A percentile compares a stretch with the other conserved stretches of the same genome.
These are phyloP conservation scores for Euphrasia confusa DNA, from an alignment of 257 asterid genomes.

Conservation along the genomic window DNA sequence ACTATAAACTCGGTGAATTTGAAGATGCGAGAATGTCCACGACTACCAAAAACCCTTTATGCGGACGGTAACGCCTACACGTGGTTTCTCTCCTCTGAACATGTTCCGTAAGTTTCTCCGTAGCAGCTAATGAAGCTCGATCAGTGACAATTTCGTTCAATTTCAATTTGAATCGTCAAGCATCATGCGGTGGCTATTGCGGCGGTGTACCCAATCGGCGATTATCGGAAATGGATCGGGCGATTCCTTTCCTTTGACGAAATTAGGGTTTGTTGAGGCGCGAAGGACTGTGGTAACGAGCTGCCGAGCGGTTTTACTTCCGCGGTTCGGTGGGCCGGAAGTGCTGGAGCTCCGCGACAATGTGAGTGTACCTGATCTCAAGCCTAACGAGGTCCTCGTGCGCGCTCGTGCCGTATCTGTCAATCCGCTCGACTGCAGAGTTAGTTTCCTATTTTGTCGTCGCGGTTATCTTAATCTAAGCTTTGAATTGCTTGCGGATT, in stretches of 20 bases:
- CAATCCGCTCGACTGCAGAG: conserved; percentile 91
- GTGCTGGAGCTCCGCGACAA: conserved; percentile 69
- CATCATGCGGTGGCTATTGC: conserved; percentile 53
- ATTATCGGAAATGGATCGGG: conserved; percentile 26
- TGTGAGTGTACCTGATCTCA: conserved; percentile 71
- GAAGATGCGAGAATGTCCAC: conserved; percentile 27
- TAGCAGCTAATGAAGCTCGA: conserved; percentile 16
- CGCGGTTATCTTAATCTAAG: conserved; percentile 4
- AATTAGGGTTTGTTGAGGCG: conserved; percentile 31
- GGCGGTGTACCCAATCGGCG: conserved; percentile 29
- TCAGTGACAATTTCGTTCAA: conserved; percentile 3
- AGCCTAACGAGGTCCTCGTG: conserved; percentile 86
- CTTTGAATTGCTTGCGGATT: conserved; percentile 6
- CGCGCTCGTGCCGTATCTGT: conserved; percentile 94
- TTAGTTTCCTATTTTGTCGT: conserved; percentile 30
- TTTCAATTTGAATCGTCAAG: neutral
- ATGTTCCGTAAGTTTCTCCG: conserved; percentile 1
- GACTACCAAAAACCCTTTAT: conserved; percentile 21
- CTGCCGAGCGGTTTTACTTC: conserved; percentile 82
- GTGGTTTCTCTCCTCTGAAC: conserved; percentile 18
- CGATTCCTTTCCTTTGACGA: conserved; percentile 19
- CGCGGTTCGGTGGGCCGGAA: conserved; percentile 88
- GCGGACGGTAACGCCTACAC: conserved; percentile 36
- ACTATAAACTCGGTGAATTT: neutral
- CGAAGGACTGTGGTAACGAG: conserved; percentile 50